phyloP scores from a whole-genome alignment of 2,329 filamentous ascomycete species.

The Trichoderma sp. region DNA sequence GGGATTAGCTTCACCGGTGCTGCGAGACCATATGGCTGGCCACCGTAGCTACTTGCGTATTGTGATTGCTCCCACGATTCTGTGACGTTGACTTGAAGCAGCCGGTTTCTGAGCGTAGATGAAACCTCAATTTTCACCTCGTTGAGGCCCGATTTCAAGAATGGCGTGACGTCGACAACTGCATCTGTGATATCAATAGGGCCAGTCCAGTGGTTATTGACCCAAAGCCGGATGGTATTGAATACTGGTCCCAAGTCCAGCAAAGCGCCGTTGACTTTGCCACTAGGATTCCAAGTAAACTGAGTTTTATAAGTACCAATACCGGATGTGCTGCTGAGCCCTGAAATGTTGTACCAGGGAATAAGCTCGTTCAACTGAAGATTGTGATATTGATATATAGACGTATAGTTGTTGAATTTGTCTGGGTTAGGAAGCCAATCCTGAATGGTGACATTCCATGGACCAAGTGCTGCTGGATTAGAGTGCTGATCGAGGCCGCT shows the following conservation, averaged over 20 bases:
- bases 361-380: not conserved
- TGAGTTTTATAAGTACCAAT: not conserved
- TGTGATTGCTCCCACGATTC: slow-evolving; percentile 7
- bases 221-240: slow-evolving; percentile 3
- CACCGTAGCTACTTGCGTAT: not conserved
- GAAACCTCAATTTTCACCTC: slow-evolving; percentile 2
- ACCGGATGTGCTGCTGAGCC: not conserved
- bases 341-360: slow-evolving; percentile 4
- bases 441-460: not conserved
- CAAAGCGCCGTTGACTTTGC: not conserved
- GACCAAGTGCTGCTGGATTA: not conserved
- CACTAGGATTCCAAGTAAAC: not conserved
- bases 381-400: not conserved
- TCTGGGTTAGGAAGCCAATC: slow-evolving; percentile 9
- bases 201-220: not conserved
- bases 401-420: slow-evolving; percentile 1
- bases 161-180: not conserved
- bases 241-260: not conserved
- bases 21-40: not conserved
- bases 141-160: not conserved
- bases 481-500: not conserved
- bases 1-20: not conserved
- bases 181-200: slow-evolving; percentile 9
- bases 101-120: not conserved
- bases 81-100: slow-evolving; percentile 9